Base-by-base conservation (phyloP, 2,329 filamentous ascomycete species). In the Scolecobasidium constrictum region DNA sequence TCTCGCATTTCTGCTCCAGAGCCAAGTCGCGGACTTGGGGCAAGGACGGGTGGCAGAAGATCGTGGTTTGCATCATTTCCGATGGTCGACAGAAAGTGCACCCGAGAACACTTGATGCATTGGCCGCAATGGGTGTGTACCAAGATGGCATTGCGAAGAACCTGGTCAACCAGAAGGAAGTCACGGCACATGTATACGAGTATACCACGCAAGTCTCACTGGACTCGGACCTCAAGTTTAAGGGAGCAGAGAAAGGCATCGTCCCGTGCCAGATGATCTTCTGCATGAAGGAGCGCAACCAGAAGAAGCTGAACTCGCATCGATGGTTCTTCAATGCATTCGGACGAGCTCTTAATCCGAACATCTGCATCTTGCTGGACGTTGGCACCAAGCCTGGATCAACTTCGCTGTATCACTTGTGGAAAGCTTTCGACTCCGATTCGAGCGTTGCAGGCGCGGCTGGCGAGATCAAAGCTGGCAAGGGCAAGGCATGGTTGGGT, bases 291-390 rank as follows among this genome's bases (percentile, higher is more conserved):
- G 92, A 98, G 61, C 88, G 92, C 68, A 98, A 98, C 60, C 77
- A 83, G 58, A 93, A 94, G 66, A 98, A 98, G 68, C 75, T 98
- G 53, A 98, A 98, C 68, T 95, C 88, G 1, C 92, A 98, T 63
- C 79, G 92, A 45, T 98, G 92, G 92, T 96, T 95, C 67, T 98
- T 98, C 70, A 98, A 98, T 58, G 92, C 92, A 0, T 94, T 98
- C 57, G 93, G 92, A 21, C 80, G 82, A 49, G 83, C 90, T 0
- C 71, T 98, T 18, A 94, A 90, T 51, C 92, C 92, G 0, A 98
- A 98, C 51, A 84, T 98, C 23, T 98, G 92, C 62, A 94, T 98
- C 59, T 66, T 98, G 48, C 80, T 98, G 12, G 92, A 98, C 60
- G 93, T 98, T 9, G 93, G 93, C 44, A 98, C 92, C 0, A 86